Conservation (phyloP, 2,329 filamentous ascomycete genomes). For the Botrytis squamosa region DNA sequence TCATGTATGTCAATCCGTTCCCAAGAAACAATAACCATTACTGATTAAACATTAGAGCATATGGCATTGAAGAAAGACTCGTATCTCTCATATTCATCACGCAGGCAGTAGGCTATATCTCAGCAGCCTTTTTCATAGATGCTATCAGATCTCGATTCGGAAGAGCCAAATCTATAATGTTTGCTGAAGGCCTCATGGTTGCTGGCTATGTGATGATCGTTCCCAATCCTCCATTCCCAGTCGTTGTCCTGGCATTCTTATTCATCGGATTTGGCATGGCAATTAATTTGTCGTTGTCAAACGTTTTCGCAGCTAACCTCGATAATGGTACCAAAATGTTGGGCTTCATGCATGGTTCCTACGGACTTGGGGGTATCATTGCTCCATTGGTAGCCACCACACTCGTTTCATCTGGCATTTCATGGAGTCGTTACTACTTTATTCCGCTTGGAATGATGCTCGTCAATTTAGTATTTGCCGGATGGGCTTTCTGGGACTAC, state of each 20-base stretch:
- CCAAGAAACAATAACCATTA: neutral
- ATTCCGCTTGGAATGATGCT: conserved; percentile 60
- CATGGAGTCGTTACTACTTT: conserved; percentile 73
- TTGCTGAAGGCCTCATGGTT: conserved; percentile 56
- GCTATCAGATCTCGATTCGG: conserved; percentile 61
- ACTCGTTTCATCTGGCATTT: conserved; percentile 58
- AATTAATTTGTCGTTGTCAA: conserved; percentile 55
- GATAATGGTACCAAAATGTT: conserved; percentile 54
- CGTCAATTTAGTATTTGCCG: conserved; percentile 55
- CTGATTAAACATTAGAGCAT: neutral
- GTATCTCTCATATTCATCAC: conserved; percentile 81
- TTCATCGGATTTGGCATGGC: conserved; percentile 61
- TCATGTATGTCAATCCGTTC: conserved; percentile 46
- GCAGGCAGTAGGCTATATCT: conserved; percentile 74
- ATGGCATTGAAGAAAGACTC: conserved; percentile 39
- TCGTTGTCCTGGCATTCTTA: conserved; percentile 67
- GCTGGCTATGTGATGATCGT: conserved; percentile 65
- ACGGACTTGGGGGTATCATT: conserved; percentile 61
- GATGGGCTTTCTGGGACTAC: conserved; percentile 69
- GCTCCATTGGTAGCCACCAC: conserved; percentile 74
- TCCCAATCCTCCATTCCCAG: conserved; percentile 66
- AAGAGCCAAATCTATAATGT: conserved; percentile 60
- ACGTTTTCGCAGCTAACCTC: conserved; percentile 58
- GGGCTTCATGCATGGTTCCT: conserved; percentile 65
- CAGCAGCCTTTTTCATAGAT: conserved; percentile 68